These are phyloP conservation scores for Sisymbrium irio DNA, from an alignment of 345 rosid genomes.

Conservation along the genomic window DNA sequence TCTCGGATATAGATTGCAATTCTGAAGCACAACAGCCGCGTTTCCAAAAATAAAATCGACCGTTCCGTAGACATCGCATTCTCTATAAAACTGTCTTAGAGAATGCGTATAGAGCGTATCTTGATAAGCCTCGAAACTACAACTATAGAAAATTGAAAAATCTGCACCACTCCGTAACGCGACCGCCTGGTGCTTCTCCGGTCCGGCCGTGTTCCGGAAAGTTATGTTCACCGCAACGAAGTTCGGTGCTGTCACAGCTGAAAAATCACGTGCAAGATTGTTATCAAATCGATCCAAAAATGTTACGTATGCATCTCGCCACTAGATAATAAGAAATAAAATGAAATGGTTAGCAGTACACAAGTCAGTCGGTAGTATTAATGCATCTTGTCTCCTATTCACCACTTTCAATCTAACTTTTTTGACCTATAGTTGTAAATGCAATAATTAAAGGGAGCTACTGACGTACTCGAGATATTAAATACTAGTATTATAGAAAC, in stretches of 20 bases:
- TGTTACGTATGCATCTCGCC: not conserved
- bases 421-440: constrained; percentile 17
- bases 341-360: not conserved
- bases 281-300: not conserved
- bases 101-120: constrained; percentile 87
- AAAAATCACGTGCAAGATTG: constrained; percentile 1
- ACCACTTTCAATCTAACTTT: constrained; percentile 10
- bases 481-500: not conserved
- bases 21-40: constrained; percentile 76
- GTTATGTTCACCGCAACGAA: constrained; percentile 81
- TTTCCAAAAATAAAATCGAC: constrained; percentile 95
- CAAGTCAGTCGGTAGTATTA: not conserved
- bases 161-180: constrained; percentile 84
- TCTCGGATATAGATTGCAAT: constrained; percentile 72
- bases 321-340: not conserved
- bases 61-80: constrained; percentile 85
- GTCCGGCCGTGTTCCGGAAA: constrained; percentile 87
- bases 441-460: constrained; percentile 17
- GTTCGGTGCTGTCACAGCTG: constrained; percentile 82
- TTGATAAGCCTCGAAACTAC: constrained; percentile 88
- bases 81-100: constrained; percentile 81
- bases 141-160: constrained; percentile 68
- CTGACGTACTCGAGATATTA: constrained; percentile 8
- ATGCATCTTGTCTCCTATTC: constrained; percentile 18
- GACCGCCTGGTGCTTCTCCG: constrained; percentile 82